These are phyloP conservation scores for Talaromyces wortmannii DNA, from an alignment of 495 filamentous ascomycete genomes.

Conservation along the genomic window DNA sequence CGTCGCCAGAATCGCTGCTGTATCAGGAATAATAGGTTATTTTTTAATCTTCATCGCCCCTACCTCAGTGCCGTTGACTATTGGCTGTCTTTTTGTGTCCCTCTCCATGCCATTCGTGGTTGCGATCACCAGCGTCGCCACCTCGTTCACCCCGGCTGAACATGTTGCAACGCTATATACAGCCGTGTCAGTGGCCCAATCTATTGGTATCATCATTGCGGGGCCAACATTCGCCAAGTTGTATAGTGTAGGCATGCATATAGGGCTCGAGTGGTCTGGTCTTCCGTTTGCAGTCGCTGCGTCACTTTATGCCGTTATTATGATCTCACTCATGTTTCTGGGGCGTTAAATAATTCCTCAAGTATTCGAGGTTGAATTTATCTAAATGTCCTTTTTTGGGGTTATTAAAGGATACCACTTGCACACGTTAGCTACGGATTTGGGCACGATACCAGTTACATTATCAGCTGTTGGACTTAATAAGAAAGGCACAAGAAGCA, in stretches of 20 bases:
- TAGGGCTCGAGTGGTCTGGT: constrained; percentile 24
- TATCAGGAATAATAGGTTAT: constrained; percentile 10
- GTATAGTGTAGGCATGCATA: constrained; percentile 30
- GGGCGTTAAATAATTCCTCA: no score
- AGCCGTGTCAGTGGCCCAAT: constrained; percentile 24
- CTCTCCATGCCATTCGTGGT: constrained; percentile 27
- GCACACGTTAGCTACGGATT: no score
- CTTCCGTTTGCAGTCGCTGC: constrained; percentile 12
- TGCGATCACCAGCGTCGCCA: constrained; percentile 21
- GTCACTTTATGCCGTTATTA: no score
- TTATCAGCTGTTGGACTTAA: no score
- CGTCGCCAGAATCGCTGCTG: constrained; percentile 14
- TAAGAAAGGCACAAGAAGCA: no score
- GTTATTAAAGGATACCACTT: no score
- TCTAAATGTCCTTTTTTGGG: no score
- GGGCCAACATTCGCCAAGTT: constrained; percentile 27
- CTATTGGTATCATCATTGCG: constrained; percentile 21
- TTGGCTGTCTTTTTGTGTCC: constrained; percentile 24
- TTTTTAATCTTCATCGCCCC: constrained; percentile 21
- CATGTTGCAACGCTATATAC: constrained; percentile 28
- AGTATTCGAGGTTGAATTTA: no score
- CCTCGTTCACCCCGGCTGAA: constrained; percentile 23
- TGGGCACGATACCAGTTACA: no score
- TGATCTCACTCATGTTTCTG: no score
- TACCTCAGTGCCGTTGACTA: constrained; percentile 15